Evolutionary conservation across 495 filamentous ascomycete genomes (phyloP), one percentile per base, ranked within the genome.

Genomic region (Parachaetomium inaequale): DNA sequence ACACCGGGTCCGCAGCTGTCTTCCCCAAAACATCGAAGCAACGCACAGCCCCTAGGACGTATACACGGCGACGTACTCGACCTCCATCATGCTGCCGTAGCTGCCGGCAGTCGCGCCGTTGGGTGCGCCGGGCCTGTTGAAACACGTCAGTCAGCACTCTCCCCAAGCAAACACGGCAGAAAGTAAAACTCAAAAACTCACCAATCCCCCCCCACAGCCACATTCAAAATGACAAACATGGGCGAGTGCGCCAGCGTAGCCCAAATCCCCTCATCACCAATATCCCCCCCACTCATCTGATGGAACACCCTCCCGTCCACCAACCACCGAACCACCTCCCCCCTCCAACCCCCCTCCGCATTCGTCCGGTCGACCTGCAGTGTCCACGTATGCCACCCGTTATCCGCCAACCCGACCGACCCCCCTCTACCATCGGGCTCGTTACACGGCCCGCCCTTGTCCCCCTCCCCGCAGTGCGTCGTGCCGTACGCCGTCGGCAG

Each of bases 51-150:
- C 17, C 50, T 65, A 68, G n/a, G 58, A 58, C 51, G 52, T 47
- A 55, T 66, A 78, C 31, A 81, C 73, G 36, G 74, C 75, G 25
- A 79, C 78, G 66, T 76, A 80, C 46, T 75, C 70, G 19, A 79
- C 76, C 64, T 81, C 79, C 78, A 81, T 78, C 79, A 81, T 81
- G 66, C 72, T 74, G 28, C 76, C 76, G 50, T 74, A 81, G 49
- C 78, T 74, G 58, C 72, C 75, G 5, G 59, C 42, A 12, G 79
- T 81, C 38, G 63, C 61, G n/a, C 26, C 63, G 53, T 72, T 72
- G 31, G 71, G 71, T 28, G 28, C 38, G 3, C 67, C 74, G 10
- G 73, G 72, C 69, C 70, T 70, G 42, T 31, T 43, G 29, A 4
- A 19, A 46, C 47, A 58, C 31, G 21, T 36, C 25, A 19, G 36